Conservation (phyloP, 2,329 filamentous ascomycete species). For the Fusarium sulawesiense region DNA sequence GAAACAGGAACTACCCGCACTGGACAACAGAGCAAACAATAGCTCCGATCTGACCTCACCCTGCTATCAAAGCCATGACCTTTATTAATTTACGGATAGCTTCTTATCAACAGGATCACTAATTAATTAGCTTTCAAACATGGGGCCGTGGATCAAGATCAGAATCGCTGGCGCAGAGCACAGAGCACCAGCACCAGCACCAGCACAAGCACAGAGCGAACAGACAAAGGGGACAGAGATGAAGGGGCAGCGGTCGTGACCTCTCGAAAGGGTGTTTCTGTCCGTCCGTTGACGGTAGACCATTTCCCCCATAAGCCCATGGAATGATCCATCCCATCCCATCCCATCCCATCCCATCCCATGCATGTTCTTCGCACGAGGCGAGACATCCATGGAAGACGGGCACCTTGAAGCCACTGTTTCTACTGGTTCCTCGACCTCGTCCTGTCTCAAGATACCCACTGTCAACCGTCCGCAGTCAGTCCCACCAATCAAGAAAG, state of each 20-base stretch:
- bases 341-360: neutral
- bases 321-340: neutral
- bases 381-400: slow-evolving; percentile 18
- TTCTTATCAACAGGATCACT: neutral
- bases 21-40: neutral
- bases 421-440: slow-evolving; percentile 20
- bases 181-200: slow-evolving; percentile 2
- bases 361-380: neutral
- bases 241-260: slow-evolving; percentile 33
- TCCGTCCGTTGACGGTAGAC: slow-evolving; percentile 19
- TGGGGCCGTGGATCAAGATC: neutral
- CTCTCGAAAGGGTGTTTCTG: slow-evolving; percentile 25
- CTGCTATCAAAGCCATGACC: slow-evolving; percentile 3
- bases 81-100: neutral
- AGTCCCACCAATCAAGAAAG: slow-evolving; percentile 30
- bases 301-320: slow-evolving; percentile 23
- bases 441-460: slow-evolving; percentile 32
- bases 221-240: slow-evolving; percentile 22
- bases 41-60: neutral
- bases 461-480: slow-evolving; percentile 14
- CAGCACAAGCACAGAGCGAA: slow-evolving; percentile 4
- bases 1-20: slow-evolving; percentile 25
- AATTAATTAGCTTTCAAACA: slow-evolving; percentile 8
- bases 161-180: slow-evolving; percentile 7
- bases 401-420: slow-evolving; percentile 5